Evolutionary conservation across 441 rosid species (phyloP).

Genomic region (Breynia disticha): DNA sequence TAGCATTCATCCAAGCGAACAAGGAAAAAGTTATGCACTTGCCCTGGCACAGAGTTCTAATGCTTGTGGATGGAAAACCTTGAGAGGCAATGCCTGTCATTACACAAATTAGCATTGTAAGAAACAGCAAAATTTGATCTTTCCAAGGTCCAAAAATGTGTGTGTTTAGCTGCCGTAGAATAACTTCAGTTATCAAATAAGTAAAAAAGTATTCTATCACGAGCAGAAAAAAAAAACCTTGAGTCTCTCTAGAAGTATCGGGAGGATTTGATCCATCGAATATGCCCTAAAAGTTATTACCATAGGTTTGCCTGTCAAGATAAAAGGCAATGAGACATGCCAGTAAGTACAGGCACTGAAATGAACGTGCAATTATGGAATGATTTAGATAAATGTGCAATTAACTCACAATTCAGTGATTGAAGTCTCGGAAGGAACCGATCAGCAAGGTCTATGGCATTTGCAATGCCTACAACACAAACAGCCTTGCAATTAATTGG

Average conservation of each 20-base stretch:
- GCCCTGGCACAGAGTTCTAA: constrained; percentile 95
- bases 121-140: no score
- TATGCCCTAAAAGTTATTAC: constrained; percentile 76
- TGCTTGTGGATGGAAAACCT: constrained; percentile 66
- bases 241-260: constrained; percentile 74
- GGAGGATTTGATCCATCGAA: constrained; percentile 67
- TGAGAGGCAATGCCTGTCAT: constrained; percentile 48
- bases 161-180: no score
- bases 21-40: constrained; percentile 20
- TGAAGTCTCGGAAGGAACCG: constrained; percentile 77
- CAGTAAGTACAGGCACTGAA: constrained; percentile 10
- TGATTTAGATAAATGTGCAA: constrained; percentile 8
- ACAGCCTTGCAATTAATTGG: neutral
- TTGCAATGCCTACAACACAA: constrained; percentile 59
- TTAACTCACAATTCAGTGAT: constrained; percentile 61
- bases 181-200: no score
- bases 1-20: constrained; percentile 2
- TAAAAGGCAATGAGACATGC: constrained; percentile 4
- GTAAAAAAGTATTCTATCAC: no score
- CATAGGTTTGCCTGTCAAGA: constrained; percentile 59
- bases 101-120: constrained; percentile 5
- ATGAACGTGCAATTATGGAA: constrained; percentile 7
- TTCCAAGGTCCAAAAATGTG: no score
- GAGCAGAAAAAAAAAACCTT: constrained; percentile 31
- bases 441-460: constrained; percentile 86